These are phyloP conservation scores for Iberis amara DNA, from an alignment of 441 rosid species.

Conservation along the genomic window DNA sequence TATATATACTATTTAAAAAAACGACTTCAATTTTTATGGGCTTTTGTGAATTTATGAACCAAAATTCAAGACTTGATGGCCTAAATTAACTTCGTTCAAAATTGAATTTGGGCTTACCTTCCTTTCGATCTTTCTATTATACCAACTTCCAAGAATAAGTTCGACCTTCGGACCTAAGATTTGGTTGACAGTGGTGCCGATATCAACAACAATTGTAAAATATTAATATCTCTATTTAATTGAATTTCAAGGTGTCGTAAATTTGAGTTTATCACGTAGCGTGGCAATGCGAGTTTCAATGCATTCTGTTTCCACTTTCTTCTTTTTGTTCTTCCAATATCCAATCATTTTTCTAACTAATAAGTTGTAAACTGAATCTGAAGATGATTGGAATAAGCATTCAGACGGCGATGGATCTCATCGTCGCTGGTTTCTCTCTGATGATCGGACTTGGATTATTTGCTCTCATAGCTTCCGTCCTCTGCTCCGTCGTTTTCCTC, in stretches of 20 bases:
- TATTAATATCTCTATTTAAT: no score
- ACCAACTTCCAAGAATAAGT: no score
- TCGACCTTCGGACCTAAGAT: no score
- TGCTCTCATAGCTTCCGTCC: slow-evolving; percentile 51
- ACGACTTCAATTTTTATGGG: no score
- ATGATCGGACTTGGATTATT: slow-evolving; percentile 60
- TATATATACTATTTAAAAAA: no score
- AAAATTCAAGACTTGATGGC: no score
- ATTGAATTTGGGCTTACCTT: no score
- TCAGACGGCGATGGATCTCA: slow-evolving; percentile 43
- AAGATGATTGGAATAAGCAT: slow-evolving; percentile 34
- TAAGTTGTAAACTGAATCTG: background rate
- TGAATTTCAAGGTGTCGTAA: slow-evolving; percentile 16
- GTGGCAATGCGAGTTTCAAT: slow-evolving; percentile 25
- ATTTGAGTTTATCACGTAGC: slow-evolving; percentile 13
- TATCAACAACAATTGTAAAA: no score
- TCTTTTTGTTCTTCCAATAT: background rate
- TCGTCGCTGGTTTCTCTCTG: slow-evolving; percentile 60
- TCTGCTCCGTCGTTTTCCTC: slow-evolving; percentile 63
- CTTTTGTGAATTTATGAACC: no score
- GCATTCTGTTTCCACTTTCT: slow-evolving; percentile 14
- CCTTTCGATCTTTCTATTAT: no score
- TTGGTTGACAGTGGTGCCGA: no score
- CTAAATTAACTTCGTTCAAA: no score
- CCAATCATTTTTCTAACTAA: background rate